A percentile compares a stretch with the other conserved stretches of the same genome.
Evolutionary conservation across 306 rosid genomes (phyloP).

Genomic region (Rosa lucieae): DNA sequence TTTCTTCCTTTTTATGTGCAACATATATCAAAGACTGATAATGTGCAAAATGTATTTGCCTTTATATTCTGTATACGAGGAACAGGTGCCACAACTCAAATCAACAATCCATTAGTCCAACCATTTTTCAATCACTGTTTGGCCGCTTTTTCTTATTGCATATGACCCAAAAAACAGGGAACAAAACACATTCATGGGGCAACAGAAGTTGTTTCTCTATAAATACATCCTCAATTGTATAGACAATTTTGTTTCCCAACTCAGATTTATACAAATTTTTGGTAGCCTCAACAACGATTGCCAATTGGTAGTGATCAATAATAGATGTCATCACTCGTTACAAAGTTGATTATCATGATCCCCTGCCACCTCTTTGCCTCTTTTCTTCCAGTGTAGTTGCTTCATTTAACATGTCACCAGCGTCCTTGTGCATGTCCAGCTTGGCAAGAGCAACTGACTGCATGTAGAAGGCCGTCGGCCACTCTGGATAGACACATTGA

Average conservation of each 20-base stretch:
- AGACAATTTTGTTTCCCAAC: constrained; percentile 52
- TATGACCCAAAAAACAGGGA: neutral
- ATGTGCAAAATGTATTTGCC: neutral
- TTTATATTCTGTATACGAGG: neutral
- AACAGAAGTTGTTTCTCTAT: constrained; percentile 12
- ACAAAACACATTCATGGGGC: constrained; percentile 15
- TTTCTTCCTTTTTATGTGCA: neutral
- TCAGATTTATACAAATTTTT: constrained; percentile 72
- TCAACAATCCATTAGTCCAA: neutral
- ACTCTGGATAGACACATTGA: constrained; percentile 86
- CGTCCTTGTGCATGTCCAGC: constrained; percentile 95
- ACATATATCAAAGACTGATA: neutral
- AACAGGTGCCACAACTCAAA: neutral
- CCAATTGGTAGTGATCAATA: constrained; percentile 15
- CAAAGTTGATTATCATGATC: constrained; percentile 38
- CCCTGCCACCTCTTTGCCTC: constrained; percentile 77
- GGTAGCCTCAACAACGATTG: constrained; percentile 51
- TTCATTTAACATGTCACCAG: constrained; percentile 93
- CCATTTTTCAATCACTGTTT: neutral
- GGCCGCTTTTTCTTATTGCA: neutral
- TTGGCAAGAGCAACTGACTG: constrained; percentile 97
- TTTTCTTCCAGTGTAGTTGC: constrained; percentile 89
- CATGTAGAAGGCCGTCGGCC: constrained; percentile 98
- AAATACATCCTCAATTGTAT: constrained; percentile 40
- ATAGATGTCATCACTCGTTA: constrained; percentile 9